phyloP scores from a whole-genome alignment of 1,284 basidiomycete species.

The Amylostereum chailletii region DNA sequence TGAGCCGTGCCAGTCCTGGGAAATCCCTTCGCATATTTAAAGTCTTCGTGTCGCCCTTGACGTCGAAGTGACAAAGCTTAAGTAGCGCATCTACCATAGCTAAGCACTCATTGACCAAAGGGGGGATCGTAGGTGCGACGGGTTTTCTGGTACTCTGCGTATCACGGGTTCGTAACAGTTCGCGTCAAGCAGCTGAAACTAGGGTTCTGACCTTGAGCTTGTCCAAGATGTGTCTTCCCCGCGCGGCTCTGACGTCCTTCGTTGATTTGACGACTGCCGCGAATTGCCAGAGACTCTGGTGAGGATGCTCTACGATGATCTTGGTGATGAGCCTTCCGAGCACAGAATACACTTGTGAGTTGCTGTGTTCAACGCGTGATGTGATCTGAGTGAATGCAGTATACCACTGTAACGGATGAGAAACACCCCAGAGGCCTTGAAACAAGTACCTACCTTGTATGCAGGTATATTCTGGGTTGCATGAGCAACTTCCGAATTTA shows the following conservation, averaged over 20 bases:
- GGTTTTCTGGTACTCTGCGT: no score
- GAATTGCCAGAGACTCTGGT: slow-evolving; percentile 92
- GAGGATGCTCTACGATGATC: slow-evolving; percentile 80
- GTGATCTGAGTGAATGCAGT: slow-evolving; percentile 97
- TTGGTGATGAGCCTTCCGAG: slow-evolving; percentile 65
- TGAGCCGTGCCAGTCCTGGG: slow-evolving; percentile 47
- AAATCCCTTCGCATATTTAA: slow-evolving; percentile 63
- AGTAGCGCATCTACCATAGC: slow-evolving; percentile 66
- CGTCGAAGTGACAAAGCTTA: slow-evolving; percentile 50
- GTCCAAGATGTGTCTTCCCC: slow-evolving; percentile 61
- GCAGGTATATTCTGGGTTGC: slow-evolving; percentile 56
- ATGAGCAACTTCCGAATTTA: slow-evolving; percentile 46
- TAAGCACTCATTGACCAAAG: slow-evolving; percentile 47
- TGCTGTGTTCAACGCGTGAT: slow-evolving; percentile 83
- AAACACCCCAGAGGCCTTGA: not conserved
- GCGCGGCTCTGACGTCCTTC: slow-evolving; percentile 49
- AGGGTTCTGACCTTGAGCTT: slow-evolving; percentile 55
- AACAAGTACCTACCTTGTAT: slow-evolving; percentile 54
- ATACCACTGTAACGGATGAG: slow-evolving; percentile 62
- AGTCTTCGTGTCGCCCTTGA: slow-evolving; percentile 37
- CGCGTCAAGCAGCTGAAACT: slow-evolving; percentile 23
- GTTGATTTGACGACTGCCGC: slow-evolving; percentile 85
- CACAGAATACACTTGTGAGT: slow-evolving; percentile 57
- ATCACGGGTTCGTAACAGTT: no score
- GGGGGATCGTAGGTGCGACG: slow-evolving; percentile 21